Conservation (phyloP, 495 filamentous ascomycete species). For the Platismatia glauca region DNA sequence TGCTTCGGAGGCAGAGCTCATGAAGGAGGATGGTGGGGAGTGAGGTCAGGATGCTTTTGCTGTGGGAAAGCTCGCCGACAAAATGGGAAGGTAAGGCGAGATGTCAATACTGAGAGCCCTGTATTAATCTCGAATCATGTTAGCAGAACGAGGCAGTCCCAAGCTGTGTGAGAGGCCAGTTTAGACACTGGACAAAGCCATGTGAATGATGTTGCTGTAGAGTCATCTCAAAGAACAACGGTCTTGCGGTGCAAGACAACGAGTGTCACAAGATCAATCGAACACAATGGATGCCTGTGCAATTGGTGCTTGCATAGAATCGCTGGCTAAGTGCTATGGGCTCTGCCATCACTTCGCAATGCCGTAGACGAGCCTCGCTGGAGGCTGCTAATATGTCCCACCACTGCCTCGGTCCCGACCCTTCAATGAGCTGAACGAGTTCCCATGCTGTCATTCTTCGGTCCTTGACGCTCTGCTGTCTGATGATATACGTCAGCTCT, state of each 20-base stretch:
- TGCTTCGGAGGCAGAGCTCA: conserved; percentile 5
- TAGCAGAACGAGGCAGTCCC: neutral
- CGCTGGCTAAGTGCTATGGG: conserved; percentile 1
- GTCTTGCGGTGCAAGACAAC: neutral
- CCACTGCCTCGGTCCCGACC: neutral
- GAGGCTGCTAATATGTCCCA: conserved; percentile 5
- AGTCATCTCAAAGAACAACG: neutral
- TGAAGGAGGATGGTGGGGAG: neutral
- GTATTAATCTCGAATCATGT: neutral
- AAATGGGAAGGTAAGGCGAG: conserved; percentile 15
- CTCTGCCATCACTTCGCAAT: neutral
- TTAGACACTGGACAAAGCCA: neutral
- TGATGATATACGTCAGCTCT: conserved; percentile 17
- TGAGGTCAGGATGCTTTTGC: neutral
- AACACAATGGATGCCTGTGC: neutral
- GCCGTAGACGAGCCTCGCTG: conserved; percentile 7
- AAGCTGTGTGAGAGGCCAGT: neutral
- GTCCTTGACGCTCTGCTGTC: conserved; percentile 34
- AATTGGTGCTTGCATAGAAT: neutral
- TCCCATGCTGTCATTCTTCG: conserved; percentile 40
- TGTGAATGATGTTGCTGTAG: neutral
- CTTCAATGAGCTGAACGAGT: conserved; percentile 32
- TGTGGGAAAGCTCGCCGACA: neutral
- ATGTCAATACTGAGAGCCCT: neutral
- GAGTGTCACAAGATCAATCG: neutral